Evolutionary conservation across 805 yeast genomes (phyloP).

Genomic region (Blastobotrys chiropterorum): DNA sequence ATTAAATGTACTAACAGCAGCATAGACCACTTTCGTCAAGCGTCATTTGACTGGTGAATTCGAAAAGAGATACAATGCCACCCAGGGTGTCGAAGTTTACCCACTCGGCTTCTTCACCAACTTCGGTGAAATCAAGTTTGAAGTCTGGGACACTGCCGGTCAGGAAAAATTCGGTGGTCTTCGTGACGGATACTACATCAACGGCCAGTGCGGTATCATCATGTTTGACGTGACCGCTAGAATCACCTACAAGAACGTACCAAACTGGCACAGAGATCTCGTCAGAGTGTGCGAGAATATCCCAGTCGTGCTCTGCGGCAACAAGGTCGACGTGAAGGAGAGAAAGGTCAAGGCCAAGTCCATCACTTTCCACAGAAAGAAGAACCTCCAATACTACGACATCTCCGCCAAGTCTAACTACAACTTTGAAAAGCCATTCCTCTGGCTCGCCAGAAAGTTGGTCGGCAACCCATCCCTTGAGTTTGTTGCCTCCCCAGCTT

Average conservation of each 20-base stretch:
- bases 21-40: slow-evolving; percentile 93
- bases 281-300: slow-evolving; percentile 99
- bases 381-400: slow-evolving; percentile 98
- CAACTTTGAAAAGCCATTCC: slow-evolving; percentile 99
- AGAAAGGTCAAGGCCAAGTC: slow-evolving; percentile 99
- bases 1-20: slow-evolving; percentile 2
- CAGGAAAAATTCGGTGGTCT: slow-evolving; percentile 99
- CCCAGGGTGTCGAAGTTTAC: slow-evolving; percentile 99
- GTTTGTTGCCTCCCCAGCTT: slow-evolving; percentile 98
- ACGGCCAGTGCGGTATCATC: slow-evolving; percentile 99
- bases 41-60: slow-evolving; percentile 98
- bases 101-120: slow-evolving; percentile 97
- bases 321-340: slow-evolving; percentile 99
- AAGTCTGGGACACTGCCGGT: slow-evolving; percentile 99
- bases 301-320: slow-evolving; percentile 98
- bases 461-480: slow-evolving; percentile 97
- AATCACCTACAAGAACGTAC: slow-evolving; percentile 98
- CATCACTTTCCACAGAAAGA: slow-evolving; percentile 99
- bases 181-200: slow-evolving; percentile 99
- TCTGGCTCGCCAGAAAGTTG: slow-evolving; percentile 99
- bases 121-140: slow-evolving; percentile 97
- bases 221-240: slow-evolving; percentile 99
- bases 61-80: slow-evolving; percentile 97
- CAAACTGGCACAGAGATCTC: slow-evolving; percentile 99
- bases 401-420: slow-evolving; percentile 99